phyloP scores from a whole-genome alignment of 805 yeast species.

The Monosporozyma unispora region DNA sequence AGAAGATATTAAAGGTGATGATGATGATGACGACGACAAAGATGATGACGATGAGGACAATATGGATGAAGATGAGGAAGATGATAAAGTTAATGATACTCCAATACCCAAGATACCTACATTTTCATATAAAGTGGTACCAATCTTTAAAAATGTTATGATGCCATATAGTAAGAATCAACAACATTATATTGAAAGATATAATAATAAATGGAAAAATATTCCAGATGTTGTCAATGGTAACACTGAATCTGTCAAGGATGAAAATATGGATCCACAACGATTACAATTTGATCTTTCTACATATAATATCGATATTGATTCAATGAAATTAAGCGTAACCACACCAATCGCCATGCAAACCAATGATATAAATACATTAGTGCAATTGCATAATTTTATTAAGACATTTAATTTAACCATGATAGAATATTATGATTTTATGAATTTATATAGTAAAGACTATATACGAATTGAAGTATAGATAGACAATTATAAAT shows the following conservation, averaged over 20 bases:
- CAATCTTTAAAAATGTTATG: not conserved
- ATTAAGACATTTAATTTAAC: constrained; percentile 21
- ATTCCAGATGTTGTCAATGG: not conserved
- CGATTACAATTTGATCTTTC: constrained; percentile 4
- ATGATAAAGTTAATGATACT: too few relatives aligned
- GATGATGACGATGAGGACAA: too few relatives aligned
- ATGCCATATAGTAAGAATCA: not conserved
- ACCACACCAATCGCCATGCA: not conserved
- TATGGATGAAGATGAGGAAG: too few relatives aligned
- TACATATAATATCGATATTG: not conserved
- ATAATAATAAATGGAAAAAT: constrained; percentile 4
- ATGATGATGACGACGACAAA: too few relatives aligned
- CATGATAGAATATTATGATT: constrained; percentile 20
- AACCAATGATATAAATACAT: constrained; percentile 6
- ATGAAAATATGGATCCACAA: not conserved
- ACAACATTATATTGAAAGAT: not conserved
- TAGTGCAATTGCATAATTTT: constrained; percentile 13
- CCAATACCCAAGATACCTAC: not conserved
- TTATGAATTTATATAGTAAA: constrained; percentile 14
- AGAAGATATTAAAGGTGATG: too few relatives aligned
- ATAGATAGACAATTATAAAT: not conserved
- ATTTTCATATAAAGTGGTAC: not conserved
- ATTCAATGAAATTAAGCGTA: not conserved
- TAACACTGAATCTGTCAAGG: not conserved
- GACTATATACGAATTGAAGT: constrained; percentile 18